These are phyloP conservation scores for Sextonia rubra DNA, from an alignment of 164 flowering plant genomes.

Conservation along the genomic window DNA sequence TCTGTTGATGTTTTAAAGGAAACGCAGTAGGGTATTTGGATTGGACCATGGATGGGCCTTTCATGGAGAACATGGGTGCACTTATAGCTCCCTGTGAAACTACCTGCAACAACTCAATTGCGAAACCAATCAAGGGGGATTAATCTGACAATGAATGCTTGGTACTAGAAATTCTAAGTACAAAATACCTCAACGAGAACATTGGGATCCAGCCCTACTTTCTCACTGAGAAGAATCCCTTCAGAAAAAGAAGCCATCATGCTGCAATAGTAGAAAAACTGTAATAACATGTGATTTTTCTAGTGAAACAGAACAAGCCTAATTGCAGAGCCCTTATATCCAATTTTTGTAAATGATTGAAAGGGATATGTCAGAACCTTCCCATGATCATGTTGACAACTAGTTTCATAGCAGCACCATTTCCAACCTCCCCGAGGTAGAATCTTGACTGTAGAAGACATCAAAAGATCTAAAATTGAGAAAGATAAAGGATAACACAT, in stretches of 20 bases:
- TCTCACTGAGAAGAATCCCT: constrained; percentile 82
- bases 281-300: not conserved
- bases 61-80: constrained; percentile 86
- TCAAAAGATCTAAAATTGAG: constrained; percentile 1
- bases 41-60: constrained; percentile 88
- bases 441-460: constrained; percentile 64
- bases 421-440: constrained; percentile 90
- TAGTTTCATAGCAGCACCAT: constrained; percentile 99
- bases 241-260: constrained; percentile 99
- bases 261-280: constrained; percentile 30
- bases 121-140: not conserved
- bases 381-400: constrained; percentile 99
- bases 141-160: not conserved
- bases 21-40: constrained; percentile 84
- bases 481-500: not conserved
- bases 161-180: not conserved
- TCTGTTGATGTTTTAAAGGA: constrained; percentile 93
- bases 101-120: constrained; percentile 40
- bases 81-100: constrained; percentile 90
- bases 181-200: constrained; percentile 64
- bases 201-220: constrained; percentile 81
- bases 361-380: constrained; percentile 40
- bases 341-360: not conserved
- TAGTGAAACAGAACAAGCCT: not conserved
- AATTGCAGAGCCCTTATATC: not conserved